A percentile compares a stretch with the other conserved stretches of the same genome.
Evolutionary conservation across 2,329 filamentous ascomycete genomes (phyloP).

Genomic region (Aureobasidium uvarum): DNA sequence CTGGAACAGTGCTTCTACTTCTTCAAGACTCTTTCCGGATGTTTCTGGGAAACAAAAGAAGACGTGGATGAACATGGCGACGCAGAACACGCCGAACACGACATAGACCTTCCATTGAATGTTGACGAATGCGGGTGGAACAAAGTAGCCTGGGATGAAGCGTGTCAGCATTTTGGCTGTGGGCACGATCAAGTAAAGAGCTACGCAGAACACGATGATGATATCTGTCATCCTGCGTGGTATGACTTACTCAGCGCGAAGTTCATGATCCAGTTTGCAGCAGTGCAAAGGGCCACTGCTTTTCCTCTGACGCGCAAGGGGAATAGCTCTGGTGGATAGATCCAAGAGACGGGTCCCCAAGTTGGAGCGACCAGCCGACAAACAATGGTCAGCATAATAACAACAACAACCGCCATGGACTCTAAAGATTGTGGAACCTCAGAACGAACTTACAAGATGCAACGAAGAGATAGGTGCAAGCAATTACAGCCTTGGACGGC

Average conservation of each 20-base stretch:
- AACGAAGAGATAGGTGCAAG: slow-evolving; percentile 71
- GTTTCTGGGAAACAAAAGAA: slow-evolving; percentile 53
- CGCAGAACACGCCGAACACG: slow-evolving; percentile 72
- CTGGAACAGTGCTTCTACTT: slow-evolving; percentile 63
- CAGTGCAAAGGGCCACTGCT: slow-evolving; percentile 61
- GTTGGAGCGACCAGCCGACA: slow-evolving; percentile 63
- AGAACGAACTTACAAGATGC: slow-evolving; percentile 57
- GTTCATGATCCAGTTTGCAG: slow-evolving; percentile 55
- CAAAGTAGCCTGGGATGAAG: slow-evolving; percentile 29
- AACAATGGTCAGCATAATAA: no score
- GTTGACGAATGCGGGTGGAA: slow-evolving; percentile 58
- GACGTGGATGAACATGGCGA: slow-evolving; percentile 65
- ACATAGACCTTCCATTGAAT: slow-evolving; percentile 63
- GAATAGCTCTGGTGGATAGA: slow-evolving; percentile 55
- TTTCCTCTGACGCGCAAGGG: slow-evolving; percentile 63
- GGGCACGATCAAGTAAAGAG: no score
- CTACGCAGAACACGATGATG: no score
- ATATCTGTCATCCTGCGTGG: no score
- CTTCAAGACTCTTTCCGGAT: neutral
- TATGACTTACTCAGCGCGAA: neutral
- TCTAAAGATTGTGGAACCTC: no score
- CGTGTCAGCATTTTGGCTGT: no score
- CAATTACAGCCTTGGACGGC: slow-evolving; percentile 55
- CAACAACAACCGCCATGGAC: no score
- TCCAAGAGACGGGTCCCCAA: slow-evolving; percentile 60